Evolutionary conservation across 495 filamentous ascomycete species (phyloP).

Genomic region (Melanomma pulvis-pyrius): DNA sequence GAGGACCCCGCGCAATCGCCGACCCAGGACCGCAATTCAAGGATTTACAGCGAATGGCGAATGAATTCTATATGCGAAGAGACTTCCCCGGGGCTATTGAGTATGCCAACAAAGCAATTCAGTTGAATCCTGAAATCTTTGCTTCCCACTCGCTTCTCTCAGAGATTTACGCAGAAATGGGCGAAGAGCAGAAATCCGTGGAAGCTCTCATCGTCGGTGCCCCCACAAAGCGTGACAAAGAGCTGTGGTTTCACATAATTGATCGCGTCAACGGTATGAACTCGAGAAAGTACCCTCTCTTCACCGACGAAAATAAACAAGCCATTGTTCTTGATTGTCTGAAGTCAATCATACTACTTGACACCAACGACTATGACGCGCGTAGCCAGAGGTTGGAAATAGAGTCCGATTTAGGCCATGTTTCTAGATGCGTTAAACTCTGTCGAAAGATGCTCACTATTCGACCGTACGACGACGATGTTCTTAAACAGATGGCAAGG

Average conservation of each 20-base stretch:
- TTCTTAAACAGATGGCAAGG: constrained; percentile 31
- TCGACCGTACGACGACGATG: constrained; percentile 23
- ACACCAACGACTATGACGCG: constrained; percentile 59
- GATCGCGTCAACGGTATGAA: constrained; percentile 65
- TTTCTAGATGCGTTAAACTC: constrained; percentile 21
- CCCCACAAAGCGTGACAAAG: constrained; percentile 67
- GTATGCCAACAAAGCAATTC: constrained; percentile 67
- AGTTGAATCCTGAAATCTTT: constrained; percentile 82
- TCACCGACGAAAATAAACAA: constrained; percentile 43
- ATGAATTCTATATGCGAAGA: constrained; percentile 63
- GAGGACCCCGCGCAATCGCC: constrained; percentile 70
- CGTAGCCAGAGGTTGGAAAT: constrained; percentile 52
- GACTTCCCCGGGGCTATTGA: constrained; percentile 66
- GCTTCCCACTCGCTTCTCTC: constrained; percentile 75
- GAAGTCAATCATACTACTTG: constrained; percentile 65
- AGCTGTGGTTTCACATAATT: constrained; percentile 70
- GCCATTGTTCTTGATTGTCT: constrained; percentile 64
- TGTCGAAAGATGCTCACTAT: constrained; percentile 30
- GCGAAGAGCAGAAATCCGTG: constrained; percentile 67
- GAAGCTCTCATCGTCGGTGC: constrained; percentile 71
- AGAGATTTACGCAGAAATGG: constrained; percentile 69
- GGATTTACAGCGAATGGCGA: constrained; percentile 68
- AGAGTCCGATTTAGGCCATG: constrained; percentile 19
- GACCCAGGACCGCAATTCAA: constrained; percentile 78
- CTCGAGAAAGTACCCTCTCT: constrained; percentile 47